Evolutionary conservation across 2,329 filamentous ascomycete genomes (phyloP).

Genomic region (Diaporthe destruens): DNA sequence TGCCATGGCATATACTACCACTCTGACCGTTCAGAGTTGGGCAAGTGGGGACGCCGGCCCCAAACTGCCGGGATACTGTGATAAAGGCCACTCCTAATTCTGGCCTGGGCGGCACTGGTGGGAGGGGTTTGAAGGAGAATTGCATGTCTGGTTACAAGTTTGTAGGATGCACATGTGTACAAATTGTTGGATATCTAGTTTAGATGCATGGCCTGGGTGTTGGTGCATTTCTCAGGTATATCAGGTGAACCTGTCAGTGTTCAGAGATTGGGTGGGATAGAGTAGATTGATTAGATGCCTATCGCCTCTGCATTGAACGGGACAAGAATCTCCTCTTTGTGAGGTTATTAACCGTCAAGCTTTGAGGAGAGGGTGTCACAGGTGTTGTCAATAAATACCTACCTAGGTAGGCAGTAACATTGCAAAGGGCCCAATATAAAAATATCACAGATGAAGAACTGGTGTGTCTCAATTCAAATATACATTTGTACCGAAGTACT

Average conservation of each 20-base stretch:
- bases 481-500: neutral
- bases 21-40: slow-evolving; percentile 90
- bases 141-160: slow-evolving; percentile 19
- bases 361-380: neutral
- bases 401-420: neutral
- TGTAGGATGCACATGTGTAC: slow-evolving; percentile 23
- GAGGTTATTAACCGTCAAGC: neutral
- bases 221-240: slow-evolving; percentile 17
- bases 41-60: slow-evolving; percentile 65
- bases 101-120: neutral
- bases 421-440: neutral
- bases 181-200: slow-evolving; percentile 24
- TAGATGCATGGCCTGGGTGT: slow-evolving; percentile 37
- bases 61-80: slow-evolving; percentile 66
- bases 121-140: neutral
- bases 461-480: neutral
- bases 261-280: slow-evolving; percentile 28
- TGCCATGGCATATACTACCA: slow-evolving; percentile 93
- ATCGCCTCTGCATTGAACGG: neutral
- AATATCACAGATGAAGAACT: neutral
- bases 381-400: neutral
- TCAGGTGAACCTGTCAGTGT: neutral
- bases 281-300: slow-evolving; percentile 38
- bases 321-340: neutral
- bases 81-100: slow-evolving; percentile 52